A percentile compares a stretch with the other conserved stretches of the same genome.
Evolutionary conservation across 345 rosid genomes (phyloP).

Genomic region (Hibiscus mutabilis): DNA sequence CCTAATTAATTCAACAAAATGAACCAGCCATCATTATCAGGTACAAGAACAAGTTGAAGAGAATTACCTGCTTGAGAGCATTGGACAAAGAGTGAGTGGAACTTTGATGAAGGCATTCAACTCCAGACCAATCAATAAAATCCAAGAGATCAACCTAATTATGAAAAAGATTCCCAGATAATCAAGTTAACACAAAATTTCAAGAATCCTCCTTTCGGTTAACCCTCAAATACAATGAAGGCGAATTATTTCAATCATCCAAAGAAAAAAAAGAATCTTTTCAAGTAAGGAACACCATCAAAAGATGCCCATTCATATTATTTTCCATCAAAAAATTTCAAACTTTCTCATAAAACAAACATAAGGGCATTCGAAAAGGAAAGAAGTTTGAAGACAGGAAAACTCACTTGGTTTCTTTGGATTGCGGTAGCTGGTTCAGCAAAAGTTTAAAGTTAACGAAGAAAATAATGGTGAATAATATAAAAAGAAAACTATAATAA

Average conservation of each 20-base stretch:
- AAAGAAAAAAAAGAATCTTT: not conserved
- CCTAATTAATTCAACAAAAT: not conserved
- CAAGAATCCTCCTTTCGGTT: not conserved
- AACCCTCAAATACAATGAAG: not conserved
- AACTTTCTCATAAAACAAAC: conserved; percentile 6
- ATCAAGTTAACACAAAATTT: conserved; percentile 4
- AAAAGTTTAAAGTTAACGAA: no score
- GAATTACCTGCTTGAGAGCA: conserved; percentile 81
- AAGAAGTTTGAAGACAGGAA: not conserved
- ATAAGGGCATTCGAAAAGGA: not conserved
- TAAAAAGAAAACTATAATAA: no score
- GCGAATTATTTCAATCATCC: not conserved
- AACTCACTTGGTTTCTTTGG: conserved; percentile 54
- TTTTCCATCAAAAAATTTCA: conserved; percentile 4
- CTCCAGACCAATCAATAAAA: conserved; percentile 89
- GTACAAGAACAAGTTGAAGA: not conserved
- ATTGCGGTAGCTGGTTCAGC: conserved; percentile 60
- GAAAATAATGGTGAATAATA: no score
- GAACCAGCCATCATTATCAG: not conserved
- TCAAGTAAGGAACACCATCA: not conserved
- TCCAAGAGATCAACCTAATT: conserved; percentile 79
- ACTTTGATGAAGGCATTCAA: conserved; percentile 90
- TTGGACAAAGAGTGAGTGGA: conserved; percentile 62
- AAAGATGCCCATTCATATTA: conserved; percentile 24
- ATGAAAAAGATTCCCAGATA: conserved; percentile 7